Percentiles rank a stretch among this genome's conserved stretches.
These are phyloP conservation scores for Ascochyta koolunga DNA, from an alignment of 2,329 filamentous ascomycete genomes.

Conservation along the genomic window DNA sequence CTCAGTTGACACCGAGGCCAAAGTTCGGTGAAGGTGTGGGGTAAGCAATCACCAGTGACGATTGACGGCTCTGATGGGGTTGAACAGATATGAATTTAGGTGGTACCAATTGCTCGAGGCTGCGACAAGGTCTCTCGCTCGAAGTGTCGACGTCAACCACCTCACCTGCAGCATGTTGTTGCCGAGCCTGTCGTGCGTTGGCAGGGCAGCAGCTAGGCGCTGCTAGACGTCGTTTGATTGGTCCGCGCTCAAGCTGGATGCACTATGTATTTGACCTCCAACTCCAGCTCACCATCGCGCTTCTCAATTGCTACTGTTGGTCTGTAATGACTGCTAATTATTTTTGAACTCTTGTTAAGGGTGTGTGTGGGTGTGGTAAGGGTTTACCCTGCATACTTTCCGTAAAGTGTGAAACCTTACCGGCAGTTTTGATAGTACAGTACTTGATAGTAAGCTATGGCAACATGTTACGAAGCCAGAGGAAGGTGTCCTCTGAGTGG, in stretches of 20 bases:
- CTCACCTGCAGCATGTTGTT: constrained; percentile 11
- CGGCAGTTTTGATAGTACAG: too few species aligned
- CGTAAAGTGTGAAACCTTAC: too few species aligned
- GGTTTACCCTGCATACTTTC: too few species aligned
- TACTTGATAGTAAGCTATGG: too few species aligned
- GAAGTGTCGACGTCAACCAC: constrained; percentile 10
- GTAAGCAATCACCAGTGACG: constrained; percentile 12
- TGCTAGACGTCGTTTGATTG: constrained; percentile 19
- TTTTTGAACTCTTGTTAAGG: too few species aligned
- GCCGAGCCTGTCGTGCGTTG: constrained; percentile 13
- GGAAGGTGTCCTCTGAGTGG: too few species aligned
- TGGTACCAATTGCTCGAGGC: constrained; percentile 9
- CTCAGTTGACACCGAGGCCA: constrained; percentile 4
- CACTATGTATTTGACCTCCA: too few species aligned
- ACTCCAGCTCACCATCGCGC: too few species aligned
- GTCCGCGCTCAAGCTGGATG: constrained; percentile 1
- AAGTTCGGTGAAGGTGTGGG: constrained; percentile 12
- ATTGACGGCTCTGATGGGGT: neutral
- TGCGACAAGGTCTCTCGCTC: constrained; percentile 10
- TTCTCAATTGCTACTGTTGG: too few species aligned
- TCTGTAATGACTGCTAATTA: too few species aligned
- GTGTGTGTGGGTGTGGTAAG: too few species aligned
- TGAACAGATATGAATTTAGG: neutral
- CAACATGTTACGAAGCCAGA: too few species aligned
- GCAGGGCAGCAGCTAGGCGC: constrained; percentile 5